phyloP scores from a whole-genome alignment of 768 basidiomycete species.

The Podaxis sp. region DNA sequence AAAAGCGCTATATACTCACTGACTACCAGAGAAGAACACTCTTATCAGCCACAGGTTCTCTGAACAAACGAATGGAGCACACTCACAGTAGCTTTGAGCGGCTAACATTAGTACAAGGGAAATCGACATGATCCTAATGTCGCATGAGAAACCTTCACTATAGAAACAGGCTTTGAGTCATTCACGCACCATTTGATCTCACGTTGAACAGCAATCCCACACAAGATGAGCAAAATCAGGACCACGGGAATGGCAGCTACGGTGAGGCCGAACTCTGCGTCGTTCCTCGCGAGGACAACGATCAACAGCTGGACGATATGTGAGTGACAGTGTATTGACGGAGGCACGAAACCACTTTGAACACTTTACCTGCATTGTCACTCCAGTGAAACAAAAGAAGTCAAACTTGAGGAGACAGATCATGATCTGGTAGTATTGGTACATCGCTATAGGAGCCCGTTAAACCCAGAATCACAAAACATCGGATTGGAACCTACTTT shows the following conservation, averaged over 20 bases:
- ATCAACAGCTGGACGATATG: constrained; percentile 62
- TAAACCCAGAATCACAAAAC: constrained; percentile 1
- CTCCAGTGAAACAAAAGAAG: constrained; percentile 84
- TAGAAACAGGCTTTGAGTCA: background rate
- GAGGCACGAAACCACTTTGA: background rate
- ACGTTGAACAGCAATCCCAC: constrained; percentile 67
- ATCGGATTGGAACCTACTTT: constrained; percentile 43
- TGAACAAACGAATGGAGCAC: background rate
- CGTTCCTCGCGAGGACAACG: constrained; percentile 57
- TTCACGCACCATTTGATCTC: constrained; percentile 73
- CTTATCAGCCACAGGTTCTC: background rate
- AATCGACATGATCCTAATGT: constrained; percentile 62
- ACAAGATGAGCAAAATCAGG: constrained; percentile 57
- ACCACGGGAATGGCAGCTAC: constrained; percentile 82
- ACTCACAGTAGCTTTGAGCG: constrained; percentile 72
- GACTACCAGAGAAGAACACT: constrained; percentile 25
- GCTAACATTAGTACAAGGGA: constrained; percentile 77
- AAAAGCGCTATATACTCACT: constrained; percentile 23
- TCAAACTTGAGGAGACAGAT: constrained; percentile 87
- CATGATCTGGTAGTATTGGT: constrained; percentile 83
- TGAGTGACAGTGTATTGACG: background rate
- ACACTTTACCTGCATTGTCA: constrained; percentile 74
- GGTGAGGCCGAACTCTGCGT: constrained; percentile 79
- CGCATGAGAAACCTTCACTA: constrained; percentile 3
- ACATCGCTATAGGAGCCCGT: constrained; percentile 58